These are phyloP conservation scores for Fomes fomentarius DNA, from an alignment of 1,284 basidiomycete species.

Conservation along the genomic window DNA sequence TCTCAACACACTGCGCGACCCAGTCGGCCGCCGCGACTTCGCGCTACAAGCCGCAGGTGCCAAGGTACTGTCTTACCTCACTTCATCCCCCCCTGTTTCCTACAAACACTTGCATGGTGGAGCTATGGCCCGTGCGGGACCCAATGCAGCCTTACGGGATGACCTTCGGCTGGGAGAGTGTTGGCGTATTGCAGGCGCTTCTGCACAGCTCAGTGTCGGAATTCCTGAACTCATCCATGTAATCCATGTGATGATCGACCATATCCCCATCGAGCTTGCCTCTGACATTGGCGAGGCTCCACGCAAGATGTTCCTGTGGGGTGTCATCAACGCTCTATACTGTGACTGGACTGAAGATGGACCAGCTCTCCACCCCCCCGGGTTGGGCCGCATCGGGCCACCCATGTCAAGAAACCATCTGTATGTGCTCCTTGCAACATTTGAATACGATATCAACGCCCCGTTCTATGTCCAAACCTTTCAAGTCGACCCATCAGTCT, in stretches of 20 bases:
- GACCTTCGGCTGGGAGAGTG: not conserved
- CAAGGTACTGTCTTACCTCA: not conserved
- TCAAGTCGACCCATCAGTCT: too few relatives aligned
- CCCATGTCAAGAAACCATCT: not conserved
- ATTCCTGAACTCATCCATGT: not conserved
- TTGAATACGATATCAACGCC: not conserved
- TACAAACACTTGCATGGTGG: not conserved
- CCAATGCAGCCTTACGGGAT: not conserved
- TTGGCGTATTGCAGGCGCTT: not conserved
- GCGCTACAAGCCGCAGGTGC: not conserved
- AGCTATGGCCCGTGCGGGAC: not conserved
- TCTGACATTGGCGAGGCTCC: not conserved
- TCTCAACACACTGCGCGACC: not conserved
- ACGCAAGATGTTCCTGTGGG: conserved; percentile 6
- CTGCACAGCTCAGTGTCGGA: not conserved
- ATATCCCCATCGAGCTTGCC: not conserved
- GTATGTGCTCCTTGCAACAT: not conserved
- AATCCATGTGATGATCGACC: conserved; percentile 5
- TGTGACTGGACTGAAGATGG: not conserved
- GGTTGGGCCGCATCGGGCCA: not conserved
- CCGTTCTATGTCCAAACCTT: not conserved
- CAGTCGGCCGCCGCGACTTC: not conserved
- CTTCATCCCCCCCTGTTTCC: not conserved
- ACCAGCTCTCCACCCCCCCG: not conserved
- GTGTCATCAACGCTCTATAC: not conserved